These are phyloP conservation scores for Pelargonium myrrhifolium DNA, from an alignment of 441 rosid species.

Conservation along the genomic window DNA sequence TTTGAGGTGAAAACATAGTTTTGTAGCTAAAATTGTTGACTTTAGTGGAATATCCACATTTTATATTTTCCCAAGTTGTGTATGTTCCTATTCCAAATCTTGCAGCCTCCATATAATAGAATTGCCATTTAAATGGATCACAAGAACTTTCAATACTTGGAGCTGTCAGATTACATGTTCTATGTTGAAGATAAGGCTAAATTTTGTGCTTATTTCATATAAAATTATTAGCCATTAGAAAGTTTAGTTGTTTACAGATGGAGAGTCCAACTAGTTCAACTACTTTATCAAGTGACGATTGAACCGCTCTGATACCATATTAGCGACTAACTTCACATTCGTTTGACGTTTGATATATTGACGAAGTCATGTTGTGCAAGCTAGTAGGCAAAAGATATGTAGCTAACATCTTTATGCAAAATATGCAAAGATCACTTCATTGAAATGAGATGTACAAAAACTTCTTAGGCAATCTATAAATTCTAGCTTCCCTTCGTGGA, in stretches of 20 bases:
- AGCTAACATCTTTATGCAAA: background rate
- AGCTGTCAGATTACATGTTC: too few species aligned
- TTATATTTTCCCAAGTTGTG: background rate
- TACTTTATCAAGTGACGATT: too few species aligned
- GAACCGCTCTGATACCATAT: too few species aligned
- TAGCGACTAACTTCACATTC: too few species aligned
- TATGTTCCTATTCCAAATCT: background rate
- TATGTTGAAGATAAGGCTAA: too few species aligned
- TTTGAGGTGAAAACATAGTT: constrained; percentile 18
- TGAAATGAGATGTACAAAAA: background rate
- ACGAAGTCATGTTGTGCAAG: too few species aligned
- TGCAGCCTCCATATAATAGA: background rate
- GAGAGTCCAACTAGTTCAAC: too few species aligned
- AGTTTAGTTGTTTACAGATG: too few species aligned
- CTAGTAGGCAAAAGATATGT: background rate
- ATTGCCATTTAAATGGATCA: background rate
- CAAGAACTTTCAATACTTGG: background rate
- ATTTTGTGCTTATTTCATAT: too few species aligned
- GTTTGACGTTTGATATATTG: too few species aligned
- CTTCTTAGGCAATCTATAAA: background rate
- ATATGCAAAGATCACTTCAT: background rate
- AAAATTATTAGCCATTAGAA: too few species aligned
- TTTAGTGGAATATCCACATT: constrained; percentile 14
- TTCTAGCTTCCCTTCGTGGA: background rate
- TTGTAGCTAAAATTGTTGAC: constrained; percentile 20